phyloP scores from a whole-genome alignment of 1,284 basidiomycete genomes.

The Leccinum subrobustum region DNA sequence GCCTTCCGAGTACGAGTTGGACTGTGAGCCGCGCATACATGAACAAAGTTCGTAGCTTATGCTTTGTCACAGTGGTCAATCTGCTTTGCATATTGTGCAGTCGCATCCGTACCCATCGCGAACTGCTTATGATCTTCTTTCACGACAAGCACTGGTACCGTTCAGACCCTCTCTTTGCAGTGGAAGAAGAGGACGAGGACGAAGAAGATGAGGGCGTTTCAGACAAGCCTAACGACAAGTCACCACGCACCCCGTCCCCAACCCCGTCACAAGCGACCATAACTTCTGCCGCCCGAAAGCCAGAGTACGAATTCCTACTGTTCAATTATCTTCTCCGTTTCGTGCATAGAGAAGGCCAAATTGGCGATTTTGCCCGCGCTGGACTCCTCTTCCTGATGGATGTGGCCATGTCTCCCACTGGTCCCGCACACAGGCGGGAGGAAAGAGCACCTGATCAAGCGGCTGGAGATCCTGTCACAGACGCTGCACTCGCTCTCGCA shows the following conservation, averaged over 20 bases:
- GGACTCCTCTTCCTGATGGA: slow-evolving; percentile 93
- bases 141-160: slow-evolving; percentile 87
- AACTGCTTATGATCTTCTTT: slow-evolving; percentile 94
- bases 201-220: slow-evolving; percentile 42
- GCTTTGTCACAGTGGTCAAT: slow-evolving; percentile 69
- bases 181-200: slow-evolving; percentile 67
- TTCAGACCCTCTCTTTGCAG: slow-evolving; percentile 64
- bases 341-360: slow-evolving; percentile 91
- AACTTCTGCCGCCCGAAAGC: slow-evolving; percentile 58
- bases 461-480: slow-evolving; percentile 66
- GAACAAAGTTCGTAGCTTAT: not conserved
- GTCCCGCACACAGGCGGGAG: slow-evolving; percentile 42
- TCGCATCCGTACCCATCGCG: slow-evolving; percentile 84
- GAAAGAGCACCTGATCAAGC: slow-evolving; percentile 25
- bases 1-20: slow-evolving; percentile 84
- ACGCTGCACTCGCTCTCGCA: slow-evolving; percentile 82
- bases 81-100: slow-evolving; percentile 89
- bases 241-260: slow-evolving; percentile 48
- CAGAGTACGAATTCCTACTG: slow-evolving; percentile 92
- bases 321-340: slow-evolving; percentile 97
- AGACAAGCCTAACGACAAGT: slow-evolving; percentile 23
- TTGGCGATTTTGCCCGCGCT: slow-evolving; percentile 91
- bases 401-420: slow-evolving; percentile 82
- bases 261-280: slow-evolving; percentile 59
- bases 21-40: slow-evolving; percentile 52